A percentile compares a stretch with the other conserved stretches of the same genome.
Evolutionary conservation across 2,329 filamentous ascomycete genomes (phyloP).

Genomic region (Phyllosticta ampelicida): DNA sequence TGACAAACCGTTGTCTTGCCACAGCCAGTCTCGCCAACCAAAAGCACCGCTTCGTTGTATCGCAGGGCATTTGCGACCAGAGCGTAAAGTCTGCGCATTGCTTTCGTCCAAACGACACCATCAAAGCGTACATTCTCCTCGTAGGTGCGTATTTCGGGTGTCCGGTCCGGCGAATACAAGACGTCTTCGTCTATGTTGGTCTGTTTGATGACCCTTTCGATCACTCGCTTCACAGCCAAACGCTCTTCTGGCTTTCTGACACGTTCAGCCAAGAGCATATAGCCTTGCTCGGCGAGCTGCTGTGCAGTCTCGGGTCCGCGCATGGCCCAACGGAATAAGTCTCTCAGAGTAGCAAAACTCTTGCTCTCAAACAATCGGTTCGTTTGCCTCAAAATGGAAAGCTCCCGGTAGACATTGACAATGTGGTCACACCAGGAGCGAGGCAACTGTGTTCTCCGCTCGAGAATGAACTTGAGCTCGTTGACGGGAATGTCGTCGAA

Average conservation of each 20-base stretch:
- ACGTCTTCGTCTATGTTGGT: conserved; percentile 54
- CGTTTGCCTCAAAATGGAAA: conserved; percentile 81
- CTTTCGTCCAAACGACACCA: conserved; percentile 79
- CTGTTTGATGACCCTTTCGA: conserved; percentile 74
- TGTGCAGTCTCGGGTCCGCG: conserved; percentile 76
- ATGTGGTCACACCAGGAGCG: conserved; percentile 87
- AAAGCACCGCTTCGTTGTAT: conserved; percentile 85
- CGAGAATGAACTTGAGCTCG: conserved; percentile 83
- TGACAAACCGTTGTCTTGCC: conserved; percentile 97
- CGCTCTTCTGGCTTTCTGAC: conserved; percentile 88
- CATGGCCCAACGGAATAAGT: conserved; percentile 91
- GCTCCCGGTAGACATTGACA: conserved; percentile 84
- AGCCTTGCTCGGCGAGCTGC: conserved; percentile 82
- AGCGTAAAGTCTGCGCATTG: conserved; percentile 85
- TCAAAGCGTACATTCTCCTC: conserved; percentile 14
- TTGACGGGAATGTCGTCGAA: conserved; percentile 97
- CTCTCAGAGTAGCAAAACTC: conserved; percentile 90
- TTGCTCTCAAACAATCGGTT: conserved; percentile 92
- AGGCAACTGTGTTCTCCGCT: conserved; percentile 77
- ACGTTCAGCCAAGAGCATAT: conserved; percentile 90
- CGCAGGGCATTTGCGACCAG: conserved; percentile 76
- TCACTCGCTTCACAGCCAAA: conserved; percentile 69
- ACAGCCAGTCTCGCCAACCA: conserved; percentile 94
- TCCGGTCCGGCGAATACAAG: conserved; percentile 51
- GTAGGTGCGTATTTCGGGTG: conserved; percentile 27